Evolutionary conservation across 164 flowering plant genomes (phyloP).

Genomic region (Litsea cubeba): DNA sequence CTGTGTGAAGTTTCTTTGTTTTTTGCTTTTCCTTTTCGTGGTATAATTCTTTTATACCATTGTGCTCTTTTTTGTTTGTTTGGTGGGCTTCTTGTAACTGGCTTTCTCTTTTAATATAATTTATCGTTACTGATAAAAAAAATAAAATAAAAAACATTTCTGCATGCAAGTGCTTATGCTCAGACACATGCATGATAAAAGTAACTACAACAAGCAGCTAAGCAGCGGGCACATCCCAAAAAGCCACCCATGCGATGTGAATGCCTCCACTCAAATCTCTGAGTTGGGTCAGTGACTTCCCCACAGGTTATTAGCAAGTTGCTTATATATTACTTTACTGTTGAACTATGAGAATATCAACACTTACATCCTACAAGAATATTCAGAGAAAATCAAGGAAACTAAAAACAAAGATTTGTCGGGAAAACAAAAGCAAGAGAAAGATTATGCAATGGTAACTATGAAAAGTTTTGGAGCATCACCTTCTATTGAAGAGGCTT

Average conservation of each 20-base stretch:
- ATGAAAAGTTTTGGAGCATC: not conserved
- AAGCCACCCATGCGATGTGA: not conserved
- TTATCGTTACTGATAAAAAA: too few relatives aligned
- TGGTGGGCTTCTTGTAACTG: too few relatives aligned
- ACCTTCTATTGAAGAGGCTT: slow-evolving; percentile 30
- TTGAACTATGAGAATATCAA: not conserved
- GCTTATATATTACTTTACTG: not conserved
- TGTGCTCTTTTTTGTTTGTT: too few relatives aligned
- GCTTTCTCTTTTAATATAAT: too few relatives aligned
- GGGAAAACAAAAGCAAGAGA: not conserved
- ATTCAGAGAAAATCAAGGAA: not conserved
- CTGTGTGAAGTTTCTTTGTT: too few relatives aligned
- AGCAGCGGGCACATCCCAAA: not conserved
- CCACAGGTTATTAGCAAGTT: not conserved
- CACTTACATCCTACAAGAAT: too few relatives aligned
- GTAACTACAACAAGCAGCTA: not conserved
- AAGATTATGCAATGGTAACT: not conserved
- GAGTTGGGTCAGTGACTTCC: too few relatives aligned
- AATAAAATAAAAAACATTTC: too few relatives aligned
- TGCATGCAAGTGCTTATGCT: not conserved
- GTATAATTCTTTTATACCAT: too few relatives aligned
- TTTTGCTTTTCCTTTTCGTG: too few relatives aligned
- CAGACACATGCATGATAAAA: not conserved
- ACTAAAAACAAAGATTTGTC: not conserved
- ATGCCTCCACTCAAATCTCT: not conserved